Evolutionary conservation across 257 asterid species (phyloP).

Genomic region (Solanum gandarillasii): DNA sequence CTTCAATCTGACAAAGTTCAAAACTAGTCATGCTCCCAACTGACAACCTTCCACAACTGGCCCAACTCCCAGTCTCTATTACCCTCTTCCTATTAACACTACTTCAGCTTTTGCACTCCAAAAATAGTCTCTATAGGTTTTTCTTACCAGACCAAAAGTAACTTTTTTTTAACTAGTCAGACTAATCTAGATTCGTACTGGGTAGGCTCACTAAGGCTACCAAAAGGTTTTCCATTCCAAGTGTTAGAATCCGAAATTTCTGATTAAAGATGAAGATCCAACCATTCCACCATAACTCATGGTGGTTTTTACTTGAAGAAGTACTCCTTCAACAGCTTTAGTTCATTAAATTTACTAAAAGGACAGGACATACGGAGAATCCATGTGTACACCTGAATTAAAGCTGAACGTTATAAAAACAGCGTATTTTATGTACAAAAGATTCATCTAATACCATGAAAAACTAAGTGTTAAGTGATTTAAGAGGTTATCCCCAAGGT

Average conservation of each 20-base stretch:
- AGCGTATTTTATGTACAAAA: background rate
- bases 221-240: background rate
- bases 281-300: background rate
- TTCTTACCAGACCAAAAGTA: background rate
- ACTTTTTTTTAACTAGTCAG: background rate
- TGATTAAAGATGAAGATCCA: background rate
- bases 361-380: background rate
- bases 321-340: background rate
- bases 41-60: background rate
- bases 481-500: background rate
- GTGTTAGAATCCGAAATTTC: background rate
- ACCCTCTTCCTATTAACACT: background rate
- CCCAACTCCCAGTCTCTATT: background rate
- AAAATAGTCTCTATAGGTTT: background rate
- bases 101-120: background rate
- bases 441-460: background rate
- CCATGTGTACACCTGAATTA: background rate
- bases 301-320: background rate
- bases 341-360: background rate
- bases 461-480: background rate
- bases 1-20: conserved; percentile 31
- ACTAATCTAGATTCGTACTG: background rate
- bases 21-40: background rate
- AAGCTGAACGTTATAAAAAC: background rate
- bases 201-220: background rate